Percentiles rank a stretch among this genome's conserved stretches.
Conservation (phyloP, 2,329 filamentous ascomycete species). For the Thielaviopsis populi region DNA sequence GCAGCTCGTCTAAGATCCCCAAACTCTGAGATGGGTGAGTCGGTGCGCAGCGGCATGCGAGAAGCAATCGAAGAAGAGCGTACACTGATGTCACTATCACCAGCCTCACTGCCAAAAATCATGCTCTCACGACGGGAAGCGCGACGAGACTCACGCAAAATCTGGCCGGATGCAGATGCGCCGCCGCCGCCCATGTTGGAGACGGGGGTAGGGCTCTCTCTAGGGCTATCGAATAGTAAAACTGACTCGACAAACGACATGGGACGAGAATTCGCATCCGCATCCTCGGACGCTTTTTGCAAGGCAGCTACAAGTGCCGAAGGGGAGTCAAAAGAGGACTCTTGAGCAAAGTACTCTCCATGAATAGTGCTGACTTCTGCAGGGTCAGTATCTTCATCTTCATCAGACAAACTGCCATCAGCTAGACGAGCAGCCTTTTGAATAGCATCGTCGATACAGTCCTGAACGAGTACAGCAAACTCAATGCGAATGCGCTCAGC, state of each 20-base stretch:
- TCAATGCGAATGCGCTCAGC: constrained; percentile 89
- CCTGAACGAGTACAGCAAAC: constrained; percentile 81
- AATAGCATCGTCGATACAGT: constrained; percentile 87
- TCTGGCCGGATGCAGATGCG: constrained; percentile 5
- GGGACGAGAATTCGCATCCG: constrained; percentile 38
- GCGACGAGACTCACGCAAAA: constrained; percentile 48
- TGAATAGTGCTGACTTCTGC: constrained; percentile 24
- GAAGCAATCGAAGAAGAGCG: constrained; percentile 65
- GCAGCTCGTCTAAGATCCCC: constrained; percentile 59
- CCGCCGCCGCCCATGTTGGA: constrained; percentile 52
- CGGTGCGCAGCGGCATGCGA: constrained; percentile 52
- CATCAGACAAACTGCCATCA: constrained; percentile 70
- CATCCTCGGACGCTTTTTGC: constrained; percentile 29
- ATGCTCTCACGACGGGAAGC: constrained; percentile 35
- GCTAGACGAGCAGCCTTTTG: constrained; percentile 79
- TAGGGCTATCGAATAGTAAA: constrained; percentile 66
- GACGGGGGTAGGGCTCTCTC: constrained; percentile 78
- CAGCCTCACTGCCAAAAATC: constrained; percentile 67
- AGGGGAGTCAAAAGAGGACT: constrained; percentile 35
- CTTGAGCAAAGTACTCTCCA: constrained; percentile 41
- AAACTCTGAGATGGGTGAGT: constrained; percentile 83
- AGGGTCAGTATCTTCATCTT: constrained; percentile 35
- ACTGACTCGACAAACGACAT: constrained; percentile 50
- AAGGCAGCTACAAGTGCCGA: constrained; percentile 43
- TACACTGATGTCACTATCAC: constrained; percentile 77